Evolutionary conservation across 2,329 filamentous ascomycete species (phyloP), one percentile per base, ranked within the genome.

Genomic region (Calonectria pauciramosa): DNA sequence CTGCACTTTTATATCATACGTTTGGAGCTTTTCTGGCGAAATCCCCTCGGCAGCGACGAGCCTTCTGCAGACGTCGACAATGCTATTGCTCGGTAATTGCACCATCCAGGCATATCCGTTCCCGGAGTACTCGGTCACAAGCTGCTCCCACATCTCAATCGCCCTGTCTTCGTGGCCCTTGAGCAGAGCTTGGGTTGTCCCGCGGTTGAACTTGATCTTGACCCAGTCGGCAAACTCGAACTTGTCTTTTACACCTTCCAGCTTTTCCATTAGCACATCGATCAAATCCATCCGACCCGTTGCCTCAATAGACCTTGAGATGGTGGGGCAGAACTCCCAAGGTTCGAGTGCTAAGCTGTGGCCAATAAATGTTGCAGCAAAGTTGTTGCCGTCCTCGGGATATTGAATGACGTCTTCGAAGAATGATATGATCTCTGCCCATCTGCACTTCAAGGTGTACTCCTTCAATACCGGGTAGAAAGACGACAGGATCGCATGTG

Each of bases 1-100:
- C 10, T 66, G 52, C 18, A 71, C 67, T 36, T 68, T 74, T 16
- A 16, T 52, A 41, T 51, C 47, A 38, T 72, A 72, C 18, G 16
- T 30, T 32, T 72, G 26, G 2, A 60, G 59, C 23, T 69, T 34
- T 11, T 59, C 26, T 9, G 49, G 3, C 8, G 52, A 54, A 28
- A 49, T 28, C 1, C 51, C 59, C 34, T 69, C 36, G 4, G 32
- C 38, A 2, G 32, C 28, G n/a, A 20, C 60, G 18, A 64, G 23
- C 13, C 38, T 32, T 9, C 20, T 54, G 32, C 59, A 70, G 7
- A 30, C 16, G 1, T 6, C 18, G 20, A 71, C 23, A 14, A 72
- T n/a, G 4, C 47, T 11, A 1, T 28, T 23, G 4, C 16, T 18
- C 8, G 18, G 20, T 3, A 3, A 9, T 3, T 14, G 14, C 3